A percentile compares a stretch with the other conserved stretches of the same genome.
Conservation (phyloP, 495 filamentous ascomycete species). For the Ascobolus immersus region DNA sequence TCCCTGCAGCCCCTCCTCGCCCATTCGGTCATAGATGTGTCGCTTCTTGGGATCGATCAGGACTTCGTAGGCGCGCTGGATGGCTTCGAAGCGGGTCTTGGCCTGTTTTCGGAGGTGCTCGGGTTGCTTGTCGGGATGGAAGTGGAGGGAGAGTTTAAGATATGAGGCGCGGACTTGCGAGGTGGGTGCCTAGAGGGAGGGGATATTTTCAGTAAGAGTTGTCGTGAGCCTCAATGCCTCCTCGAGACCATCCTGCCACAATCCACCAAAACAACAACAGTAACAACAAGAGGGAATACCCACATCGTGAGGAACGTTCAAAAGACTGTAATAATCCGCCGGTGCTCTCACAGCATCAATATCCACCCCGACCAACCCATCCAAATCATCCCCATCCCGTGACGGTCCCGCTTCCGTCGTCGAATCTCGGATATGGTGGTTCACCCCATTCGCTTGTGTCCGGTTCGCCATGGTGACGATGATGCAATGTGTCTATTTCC, state of each 20-base stretch:
- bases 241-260: not conserved
- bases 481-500: too few species aligned
- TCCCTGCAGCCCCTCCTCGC: constrained; percentile 21
- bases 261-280: not conserved
- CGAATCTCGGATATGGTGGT: too few species aligned
- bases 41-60: constrained; percentile 30
- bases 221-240: constrained; percentile 1
- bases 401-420: too few species aligned
- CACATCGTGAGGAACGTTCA: constrained; percentile 10
- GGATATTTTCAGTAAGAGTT: not conserved
- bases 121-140: constrained; percentile 35
- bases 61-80: constrained; percentile 29
- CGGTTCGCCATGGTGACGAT: too few species aligned
- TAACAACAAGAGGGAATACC: not conserved
- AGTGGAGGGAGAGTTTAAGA: constrained; percentile 26
- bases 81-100: constrained; percentile 23
- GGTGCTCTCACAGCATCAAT: not conserved
- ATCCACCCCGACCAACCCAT: too few species aligned
- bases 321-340: constrained; percentile 12
- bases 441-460: too few species aligned
- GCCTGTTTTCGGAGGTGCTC: constrained; percentile 23
- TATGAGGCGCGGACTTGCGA: constrained; percentile 28
- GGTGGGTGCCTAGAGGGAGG: constrained; percentile 18
- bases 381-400: too few species aligned
- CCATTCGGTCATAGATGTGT: constrained; percentile 28